Conservation (phyloP, 179 eudicot species). For the Carnegiea gigantea region DNA sequence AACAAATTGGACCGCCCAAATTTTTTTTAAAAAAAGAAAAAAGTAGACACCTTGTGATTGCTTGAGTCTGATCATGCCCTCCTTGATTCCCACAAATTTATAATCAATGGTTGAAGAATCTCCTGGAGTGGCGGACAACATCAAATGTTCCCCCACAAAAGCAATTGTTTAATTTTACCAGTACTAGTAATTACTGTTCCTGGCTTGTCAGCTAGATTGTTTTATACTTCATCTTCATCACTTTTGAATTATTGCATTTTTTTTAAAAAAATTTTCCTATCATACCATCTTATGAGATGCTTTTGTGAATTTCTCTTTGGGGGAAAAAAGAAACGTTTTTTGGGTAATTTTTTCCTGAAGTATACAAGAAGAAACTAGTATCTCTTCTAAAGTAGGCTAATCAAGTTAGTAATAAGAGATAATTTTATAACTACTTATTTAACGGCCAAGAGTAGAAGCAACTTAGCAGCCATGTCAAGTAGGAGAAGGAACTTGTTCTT, state of each 20-base stretch:
- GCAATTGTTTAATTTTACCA: neutral
- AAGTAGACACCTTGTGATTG: conserved; percentile 25
- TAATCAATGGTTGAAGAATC: conserved; percentile 13
- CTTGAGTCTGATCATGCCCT: conserved; percentile 39
- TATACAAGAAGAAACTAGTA: too few relatives aligned
- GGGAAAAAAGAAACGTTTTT: too few relatives aligned
- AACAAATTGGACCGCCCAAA: neutral
- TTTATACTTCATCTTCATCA: neutral
- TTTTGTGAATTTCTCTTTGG: too few relatives aligned
- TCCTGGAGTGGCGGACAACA: conserved; percentile 49
- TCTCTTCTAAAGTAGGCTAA: too few relatives aligned
- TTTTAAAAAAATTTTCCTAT: neutral
- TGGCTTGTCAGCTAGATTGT: neutral
- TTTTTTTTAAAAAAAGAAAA: neutral
- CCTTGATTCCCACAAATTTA: conserved; percentile 45
- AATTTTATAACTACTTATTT: too few relatives aligned
- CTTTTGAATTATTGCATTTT: neutral
- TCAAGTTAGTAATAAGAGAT: too few relatives aligned
- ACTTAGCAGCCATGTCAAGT: too few relatives aligned
- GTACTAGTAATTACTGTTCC: neutral
- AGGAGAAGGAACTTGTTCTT: too few relatives aligned
- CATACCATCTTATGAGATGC: too few relatives aligned
- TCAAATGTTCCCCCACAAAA: conserved; percentile 24
- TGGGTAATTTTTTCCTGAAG: too few relatives aligned
- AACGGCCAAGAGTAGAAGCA: too few relatives aligned